Conservation (phyloP, 2,329 filamentous ascomycete genomes). For the Cladosporium sp. region DNA sequence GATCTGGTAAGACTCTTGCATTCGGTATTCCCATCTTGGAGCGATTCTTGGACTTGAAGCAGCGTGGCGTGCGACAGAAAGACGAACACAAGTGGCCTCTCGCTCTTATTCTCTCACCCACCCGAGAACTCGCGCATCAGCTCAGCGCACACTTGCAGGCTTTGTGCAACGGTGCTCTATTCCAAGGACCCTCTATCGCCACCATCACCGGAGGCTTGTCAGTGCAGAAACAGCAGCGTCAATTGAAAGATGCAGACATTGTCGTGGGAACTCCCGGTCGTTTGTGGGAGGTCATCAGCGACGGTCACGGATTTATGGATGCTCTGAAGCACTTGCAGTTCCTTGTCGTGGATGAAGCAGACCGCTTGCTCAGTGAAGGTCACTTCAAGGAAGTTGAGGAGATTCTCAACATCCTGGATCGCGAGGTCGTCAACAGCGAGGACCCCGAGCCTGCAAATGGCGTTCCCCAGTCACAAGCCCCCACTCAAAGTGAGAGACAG, state of each 20-base stretch:
- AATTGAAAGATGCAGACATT: constrained; percentile 78
- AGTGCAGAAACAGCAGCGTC: constrained; percentile 88
- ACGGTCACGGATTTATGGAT: constrained; percentile 62
- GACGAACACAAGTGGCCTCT: constrained; percentile 45
- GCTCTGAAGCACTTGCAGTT: constrained; percentile 72
- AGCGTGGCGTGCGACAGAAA: constrained; percentile 18
- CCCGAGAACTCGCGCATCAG: constrained; percentile 89
- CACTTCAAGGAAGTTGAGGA: constrained; percentile 93
- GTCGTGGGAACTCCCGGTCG: constrained; percentile 82
- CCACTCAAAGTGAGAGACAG: constrained; percentile 52
- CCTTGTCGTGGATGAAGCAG: constrained; percentile 89
- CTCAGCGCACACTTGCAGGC: constrained; percentile 75
- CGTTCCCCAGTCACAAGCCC: constrained; percentile 6
- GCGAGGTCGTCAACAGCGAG: constrained; percentile 33
- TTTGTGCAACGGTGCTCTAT: constrained; percentile 63
- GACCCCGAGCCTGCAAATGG: constrained; percentile 4
- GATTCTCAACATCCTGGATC: constrained; percentile 76
- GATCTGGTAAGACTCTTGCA: constrained; percentile 92
- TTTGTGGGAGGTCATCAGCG: constrained; percentile 88
- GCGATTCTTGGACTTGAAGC: constrained; percentile 65
- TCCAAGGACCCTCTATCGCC: constrained; percentile 59
- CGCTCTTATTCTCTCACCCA: constrained; percentile 83
- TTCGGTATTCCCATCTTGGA: constrained; percentile 94
- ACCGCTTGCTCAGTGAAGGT: constrained; percentile 83
- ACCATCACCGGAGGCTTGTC: constrained; percentile 89